Evolutionary conservation across 345 rosid genomes (phyloP).

Genomic region (Salix dunnii): DNA sequence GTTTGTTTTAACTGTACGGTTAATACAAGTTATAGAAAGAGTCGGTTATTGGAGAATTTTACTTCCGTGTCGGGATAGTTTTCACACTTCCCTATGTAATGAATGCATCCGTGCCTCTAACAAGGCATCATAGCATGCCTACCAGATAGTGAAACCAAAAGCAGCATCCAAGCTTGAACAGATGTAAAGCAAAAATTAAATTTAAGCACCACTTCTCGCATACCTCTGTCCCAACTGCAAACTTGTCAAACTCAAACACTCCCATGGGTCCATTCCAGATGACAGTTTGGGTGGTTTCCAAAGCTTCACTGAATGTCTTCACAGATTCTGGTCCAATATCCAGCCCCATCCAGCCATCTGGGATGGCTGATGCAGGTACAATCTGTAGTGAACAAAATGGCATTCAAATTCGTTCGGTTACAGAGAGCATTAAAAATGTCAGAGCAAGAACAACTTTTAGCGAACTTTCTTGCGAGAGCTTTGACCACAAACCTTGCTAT

Average conservation of each 20-base stretch:
- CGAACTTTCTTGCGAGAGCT: background rate
- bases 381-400: conserved; percentile 37
- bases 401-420: background rate
- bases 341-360: conserved; percentile 97
- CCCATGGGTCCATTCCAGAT: conserved; percentile 99
- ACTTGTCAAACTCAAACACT: conserved; percentile 86
- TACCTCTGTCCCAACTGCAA: conserved; percentile 73
- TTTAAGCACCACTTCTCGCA: background rate
- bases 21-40: background rate
- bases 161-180: background rate
- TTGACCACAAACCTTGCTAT: conserved; percentile 61
- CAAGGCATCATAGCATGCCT: background rate
- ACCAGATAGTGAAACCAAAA: background rate
- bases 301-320: conserved; percentile 66
- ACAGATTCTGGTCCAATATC: conserved; percentile 46
- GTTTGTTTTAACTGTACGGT: background rate
- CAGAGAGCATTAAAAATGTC: background rate
- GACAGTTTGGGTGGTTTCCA: conserved; percentile 77
- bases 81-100: background rate
- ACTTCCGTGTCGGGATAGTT: background rate
- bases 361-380: conserved; percentile 73
- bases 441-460: background rate
- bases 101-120: background rate
- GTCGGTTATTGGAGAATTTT: background rate
- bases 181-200: background rate